Percentiles rank a stretch among this genome's conserved stretches.
Conservation (phyloP, 495 filamentous ascomycete species). For the Penicillium mononematosum region DNA sequence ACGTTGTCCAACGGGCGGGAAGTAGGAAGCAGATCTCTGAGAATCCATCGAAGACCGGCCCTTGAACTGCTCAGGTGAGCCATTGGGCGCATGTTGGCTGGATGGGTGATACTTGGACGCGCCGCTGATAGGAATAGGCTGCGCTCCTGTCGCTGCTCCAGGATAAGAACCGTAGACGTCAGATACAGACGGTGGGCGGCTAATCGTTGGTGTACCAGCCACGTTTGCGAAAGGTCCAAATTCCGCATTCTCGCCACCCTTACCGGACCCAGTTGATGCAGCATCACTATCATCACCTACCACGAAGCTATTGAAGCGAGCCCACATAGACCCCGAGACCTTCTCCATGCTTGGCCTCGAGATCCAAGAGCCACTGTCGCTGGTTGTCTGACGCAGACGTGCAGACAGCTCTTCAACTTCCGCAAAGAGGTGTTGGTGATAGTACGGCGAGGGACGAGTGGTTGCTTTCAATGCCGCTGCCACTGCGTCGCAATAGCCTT, state of each 20-base stretch:
- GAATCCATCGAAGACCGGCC: constrained; percentile 48
- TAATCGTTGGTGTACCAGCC: constrained; percentile 77
- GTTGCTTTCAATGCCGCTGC: constrained; percentile 73
- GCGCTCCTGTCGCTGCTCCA: constrained; percentile 33
- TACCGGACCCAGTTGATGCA: constrained; percentile 56
- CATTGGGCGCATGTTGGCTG: constrained; percentile 47
- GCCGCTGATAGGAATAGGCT: constrained; percentile 39
- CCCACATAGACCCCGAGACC: constrained; percentile 83
- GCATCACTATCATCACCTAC: constrained; percentile 80
- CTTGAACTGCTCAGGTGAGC: constrained; percentile 49
- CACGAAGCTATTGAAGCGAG: constrained; percentile 91
- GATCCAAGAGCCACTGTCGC: constrained; percentile 74
- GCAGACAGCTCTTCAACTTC: constrained; percentile 80
- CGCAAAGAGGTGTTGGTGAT: constrained; percentile 68
- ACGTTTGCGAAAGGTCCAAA: constrained; percentile 79
- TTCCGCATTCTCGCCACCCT: constrained; percentile 53
- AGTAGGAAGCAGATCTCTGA: constrained; percentile 40
- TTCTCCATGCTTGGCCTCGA: constrained; percentile 93
- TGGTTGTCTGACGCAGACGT: constrained; percentile 78
- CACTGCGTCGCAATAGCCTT: constrained; percentile 89
- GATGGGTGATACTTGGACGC: constrained; percentile 66
- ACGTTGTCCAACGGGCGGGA: constrained; percentile 34
- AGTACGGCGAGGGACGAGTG: constrained; percentile 80
- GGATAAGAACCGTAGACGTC: constrained; percentile 71
- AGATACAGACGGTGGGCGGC: constrained; percentile 70